Percentiles rank a stretch among this genome's conserved stretches.
These are phyloP conservation scores for Oxytropis ochrocephala DNA, from an alignment of 306 rosid genomes.

Conservation along the genomic window DNA sequence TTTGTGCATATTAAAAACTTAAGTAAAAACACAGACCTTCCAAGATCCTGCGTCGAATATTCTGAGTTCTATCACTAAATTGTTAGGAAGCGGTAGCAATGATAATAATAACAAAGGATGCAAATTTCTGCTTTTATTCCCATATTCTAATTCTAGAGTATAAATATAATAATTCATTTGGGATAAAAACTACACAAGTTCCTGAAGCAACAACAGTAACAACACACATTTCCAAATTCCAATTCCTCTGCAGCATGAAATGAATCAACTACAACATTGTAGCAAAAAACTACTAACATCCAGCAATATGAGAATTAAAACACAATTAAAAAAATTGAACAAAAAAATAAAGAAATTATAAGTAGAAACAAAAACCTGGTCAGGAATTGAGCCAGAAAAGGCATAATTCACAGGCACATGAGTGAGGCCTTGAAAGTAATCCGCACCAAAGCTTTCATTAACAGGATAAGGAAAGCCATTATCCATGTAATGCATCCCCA, in stretches of 20 bases:
- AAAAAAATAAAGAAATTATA: too few species aligned
- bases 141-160: too few species aligned
- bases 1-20: not conserved
- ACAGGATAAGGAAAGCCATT: conserved; percentile 54
- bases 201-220: too few species aligned
- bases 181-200: conserved; percentile 4
- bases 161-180: not conserved
- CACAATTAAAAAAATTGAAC: too few species aligned
- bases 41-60: not conserved
- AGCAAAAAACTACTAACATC: too few species aligned
- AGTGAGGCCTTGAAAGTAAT: conserved; percentile 53
- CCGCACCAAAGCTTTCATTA: conserved; percentile 51
- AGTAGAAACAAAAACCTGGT: conserved; percentile 49
- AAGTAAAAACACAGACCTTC: not conserved
- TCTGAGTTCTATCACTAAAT: not conserved
- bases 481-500: conserved; percentile 65
- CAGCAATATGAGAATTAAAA: too few species aligned
- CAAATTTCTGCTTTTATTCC: not conserved
- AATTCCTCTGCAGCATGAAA: too few species aligned
- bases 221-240: not conserved
- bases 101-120: not conserved
- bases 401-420: conserved; percentile 46
- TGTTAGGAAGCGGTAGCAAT: not conserved
- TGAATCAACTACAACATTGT: too few species aligned
- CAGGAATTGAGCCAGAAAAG: conserved; percentile 34